A percentile compares a stretch with the other conserved stretches of the same genome.
Conservation (phyloP, 2,329 filamentous ascomycete species). For the Apiospora arundinis region DNA sequence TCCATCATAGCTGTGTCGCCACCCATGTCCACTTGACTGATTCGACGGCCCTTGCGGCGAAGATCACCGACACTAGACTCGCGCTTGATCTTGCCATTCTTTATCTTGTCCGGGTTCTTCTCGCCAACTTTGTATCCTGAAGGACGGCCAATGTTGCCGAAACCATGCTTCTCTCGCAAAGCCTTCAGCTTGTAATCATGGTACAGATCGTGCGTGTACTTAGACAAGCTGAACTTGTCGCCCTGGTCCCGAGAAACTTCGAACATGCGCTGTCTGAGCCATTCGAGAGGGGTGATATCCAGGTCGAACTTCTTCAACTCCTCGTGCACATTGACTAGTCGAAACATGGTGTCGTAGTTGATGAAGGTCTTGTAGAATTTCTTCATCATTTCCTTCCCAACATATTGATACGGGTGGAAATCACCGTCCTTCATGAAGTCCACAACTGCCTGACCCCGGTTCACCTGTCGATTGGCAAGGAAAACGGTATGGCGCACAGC, state of each 20-base stretch:
- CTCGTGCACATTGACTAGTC: conserved; percentile 59
- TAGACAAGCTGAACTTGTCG: conserved; percentile 56
- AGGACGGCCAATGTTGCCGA: conserved; percentile 63
- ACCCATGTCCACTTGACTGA: conserved; percentile 37
- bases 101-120: conserved; percentile 43
- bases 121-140: conserved; percentile 49
- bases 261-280: conserved; percentile 62
- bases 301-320: conserved; percentile 61
- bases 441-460: conserved; percentile 59
- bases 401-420: conserved; percentile 63
- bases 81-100: conserved; percentile 40
- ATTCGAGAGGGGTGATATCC: conserved; percentile 59
- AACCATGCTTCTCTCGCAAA: conserved; percentile 59
- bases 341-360: conserved; percentile 63
- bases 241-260: conserved; percentile 54
- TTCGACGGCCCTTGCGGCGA: conserved; percentile 38
- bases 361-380: conserved; percentile 45
- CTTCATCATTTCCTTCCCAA: conserved; percentile 58
- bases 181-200: conserved; percentile 59
- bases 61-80: conserved; percentile 29
- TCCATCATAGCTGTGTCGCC: conserved; percentile 32
- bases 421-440: conserved; percentile 57
- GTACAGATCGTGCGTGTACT: conserved; percentile 60
- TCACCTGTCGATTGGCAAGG: conserved; percentile 61
- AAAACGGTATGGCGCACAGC: conserved; percentile 52